phyloP scores from a whole-genome alignment of 768 basidiomycete genomes.

The Tubosaeta brunneosetosa region DNA sequence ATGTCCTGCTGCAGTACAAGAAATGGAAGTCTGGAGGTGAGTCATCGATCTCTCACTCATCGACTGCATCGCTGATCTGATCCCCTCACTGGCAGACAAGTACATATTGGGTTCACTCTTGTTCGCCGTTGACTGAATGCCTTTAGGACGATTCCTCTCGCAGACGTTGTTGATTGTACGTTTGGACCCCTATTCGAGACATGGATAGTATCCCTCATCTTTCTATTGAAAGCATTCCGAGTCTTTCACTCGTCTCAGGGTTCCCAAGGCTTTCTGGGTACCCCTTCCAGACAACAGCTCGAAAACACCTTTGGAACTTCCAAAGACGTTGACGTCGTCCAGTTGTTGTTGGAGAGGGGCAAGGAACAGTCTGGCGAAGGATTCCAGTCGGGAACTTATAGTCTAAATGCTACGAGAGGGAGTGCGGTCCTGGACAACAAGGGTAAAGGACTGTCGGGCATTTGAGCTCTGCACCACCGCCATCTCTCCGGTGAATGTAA shows the following conservation, averaged over 20 bases:
- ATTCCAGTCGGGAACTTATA: conserved; percentile 24
- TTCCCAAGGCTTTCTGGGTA: conserved; percentile 67
- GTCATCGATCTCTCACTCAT: conserved; percentile 14
- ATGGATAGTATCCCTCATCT: background rate
- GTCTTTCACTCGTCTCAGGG: conserved; percentile 72
- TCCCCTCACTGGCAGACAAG: no score
- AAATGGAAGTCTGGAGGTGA: conserved; percentile 80
- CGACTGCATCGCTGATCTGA: conserved; percentile 8
- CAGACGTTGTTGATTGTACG: conserved; percentile 81
- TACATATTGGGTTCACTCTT: conserved; percentile 34
- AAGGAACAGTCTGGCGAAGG: conserved; percentile 50
- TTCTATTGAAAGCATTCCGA: conserved; percentile 50
- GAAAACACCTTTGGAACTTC: conserved; percentile 64
- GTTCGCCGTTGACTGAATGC: conserved; percentile 8
- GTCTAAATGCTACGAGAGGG: conserved; percentile 27
- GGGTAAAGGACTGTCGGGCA: conserved; percentile 36
- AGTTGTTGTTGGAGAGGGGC: conserved; percentile 59
- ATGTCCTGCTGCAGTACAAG: conserved; percentile 46
- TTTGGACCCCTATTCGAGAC: conserved; percentile 3
- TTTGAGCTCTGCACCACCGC: conserved; percentile 20
- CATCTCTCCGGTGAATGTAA: conserved; percentile 10
- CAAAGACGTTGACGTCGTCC: conserved; percentile 62
- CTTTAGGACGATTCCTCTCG: conserved; percentile 59
- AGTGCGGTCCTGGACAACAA: conserved; percentile 37
- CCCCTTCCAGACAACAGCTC: conserved; percentile 79